Evolutionary conservation across 805 yeast species (phyloP), one percentile per base, ranked within the genome.

Genomic region (Wickerhamiella shivajii): DNA sequence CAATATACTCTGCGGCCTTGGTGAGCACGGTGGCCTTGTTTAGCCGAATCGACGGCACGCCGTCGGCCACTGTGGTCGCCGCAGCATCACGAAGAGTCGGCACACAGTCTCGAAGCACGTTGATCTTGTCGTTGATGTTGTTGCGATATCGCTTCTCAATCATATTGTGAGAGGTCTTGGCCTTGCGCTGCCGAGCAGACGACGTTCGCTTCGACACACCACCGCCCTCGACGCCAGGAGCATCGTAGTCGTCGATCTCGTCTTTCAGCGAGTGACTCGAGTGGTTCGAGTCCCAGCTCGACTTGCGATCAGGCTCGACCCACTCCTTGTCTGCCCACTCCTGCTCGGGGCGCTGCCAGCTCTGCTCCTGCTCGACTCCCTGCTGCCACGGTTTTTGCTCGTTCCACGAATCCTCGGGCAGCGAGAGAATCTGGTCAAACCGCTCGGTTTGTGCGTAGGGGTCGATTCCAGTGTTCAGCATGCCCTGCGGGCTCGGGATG

Each of bases 1-100:
- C 62, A 47, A 79, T 79, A 52, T 80, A 80, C 55, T 79, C 92
- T 1, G 81, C 74, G 6, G 85, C 80, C 48, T 79, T 79, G 24
- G 80, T 64, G 34, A 79, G 58, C 10, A 79, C 77, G 18, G 76
- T 75, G 10, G 87, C 90, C 53, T 79, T 79, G 52, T 77, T 78
- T 36, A 80, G 59, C 50, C 77, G 77, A 21, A 69, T 55, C 7
- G 85, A 84, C 0, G 90, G 90, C 21, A 78, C 60, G 3, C 90
- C 92, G 42, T 78, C 90, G 16, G 77, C 56, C 35, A 71, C 74
- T 32, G 61, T 64, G n/a, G 55, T 63, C 15, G 50, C 53, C 3
- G 60, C 63, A 12, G 61, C 55, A 24, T 75, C 71, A 44, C 83
- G 63, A 33, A 80, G 60, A 3, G 90, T 57, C 3, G 93, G 93